Evolutionary conservation across 208 protist genomes (phyloP).

Genomic region (Acanthamoeba healyi): DNA sequence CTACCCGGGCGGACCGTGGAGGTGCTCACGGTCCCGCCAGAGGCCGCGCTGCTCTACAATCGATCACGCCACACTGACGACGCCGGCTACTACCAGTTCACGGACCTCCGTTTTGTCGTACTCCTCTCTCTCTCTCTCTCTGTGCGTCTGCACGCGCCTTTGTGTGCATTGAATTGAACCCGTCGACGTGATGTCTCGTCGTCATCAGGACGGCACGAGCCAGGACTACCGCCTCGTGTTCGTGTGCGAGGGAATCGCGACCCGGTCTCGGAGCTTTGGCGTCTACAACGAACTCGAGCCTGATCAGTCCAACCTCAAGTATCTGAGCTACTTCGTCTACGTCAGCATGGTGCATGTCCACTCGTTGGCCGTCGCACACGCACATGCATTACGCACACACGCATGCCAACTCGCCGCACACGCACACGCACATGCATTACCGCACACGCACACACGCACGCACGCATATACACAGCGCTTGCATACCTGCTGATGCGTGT

Average conservation of each 20-base stretch:
- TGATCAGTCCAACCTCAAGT: background rate
- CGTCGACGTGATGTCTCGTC: background rate
- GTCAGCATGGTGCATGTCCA: background rate
- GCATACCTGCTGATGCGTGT: background rate
- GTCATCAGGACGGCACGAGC: background rate
- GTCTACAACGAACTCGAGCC: constrained; percentile 66
- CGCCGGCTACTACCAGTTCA: constrained; percentile 42
- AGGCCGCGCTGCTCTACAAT: background rate
- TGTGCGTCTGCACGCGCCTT: too few species aligned
- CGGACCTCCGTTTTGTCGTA: constrained; percentile 26
- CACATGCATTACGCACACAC: too few species aligned
- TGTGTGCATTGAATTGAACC: background rate
- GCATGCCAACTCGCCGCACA: too few species aligned
- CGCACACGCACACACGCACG: too few species aligned
- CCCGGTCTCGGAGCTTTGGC: background rate
- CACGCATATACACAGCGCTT: too few species aligned
- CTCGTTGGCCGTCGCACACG: too few species aligned
- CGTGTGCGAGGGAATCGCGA: background rate
- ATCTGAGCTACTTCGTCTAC: constrained; percentile 64
- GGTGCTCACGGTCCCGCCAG: background rate
- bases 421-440: too few species aligned
- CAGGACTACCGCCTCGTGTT: constrained; percentile 14
- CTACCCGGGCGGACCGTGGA: background rate
- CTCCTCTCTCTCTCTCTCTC: background rate
- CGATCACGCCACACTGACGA: constrained; percentile 4